Evolutionary conservation across 305 asterid genomes (phyloP).

Genomic region (Ajuga reptans): DNA sequence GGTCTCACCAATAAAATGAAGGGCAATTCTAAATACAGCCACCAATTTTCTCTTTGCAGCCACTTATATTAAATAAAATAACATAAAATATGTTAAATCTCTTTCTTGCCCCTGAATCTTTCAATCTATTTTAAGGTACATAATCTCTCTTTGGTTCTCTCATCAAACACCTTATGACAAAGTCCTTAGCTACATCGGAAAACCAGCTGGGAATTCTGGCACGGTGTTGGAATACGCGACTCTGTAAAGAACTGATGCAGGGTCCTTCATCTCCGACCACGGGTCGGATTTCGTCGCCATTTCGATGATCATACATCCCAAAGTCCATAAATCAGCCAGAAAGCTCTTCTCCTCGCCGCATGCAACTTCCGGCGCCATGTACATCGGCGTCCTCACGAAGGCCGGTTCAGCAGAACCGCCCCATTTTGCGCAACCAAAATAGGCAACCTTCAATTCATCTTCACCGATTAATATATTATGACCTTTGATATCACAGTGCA

Average conservation of each 20-base stretch:
- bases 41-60: no score
- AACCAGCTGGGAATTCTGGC: slow-evolving; percentile 54
- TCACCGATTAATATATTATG: slow-evolving; percentile 32
- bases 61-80: no score
- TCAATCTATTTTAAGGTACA: no score
- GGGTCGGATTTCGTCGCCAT: slow-evolving; percentile 78
- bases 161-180: slow-evolving; percentile 43
- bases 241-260: slow-evolving; percentile 56
- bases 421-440: slow-evolving; percentile 46
- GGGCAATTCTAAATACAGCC: no score
- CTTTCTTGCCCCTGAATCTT: no score
- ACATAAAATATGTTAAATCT: no score
- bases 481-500: slow-evolving; percentile 55
- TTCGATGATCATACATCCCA: slow-evolving; percentile 75
- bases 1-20: no score
- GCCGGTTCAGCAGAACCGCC: neutral
- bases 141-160: slow-evolving; percentile 37
- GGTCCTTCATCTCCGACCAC: slow-evolving; percentile 62
- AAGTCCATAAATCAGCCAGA: slow-evolving; percentile 70
- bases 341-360: slow-evolving; percentile 67
- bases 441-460: slow-evolving; percentile 37
- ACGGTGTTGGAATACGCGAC: slow-evolving; percentile 48
- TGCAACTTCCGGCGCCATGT: slow-evolving; percentile 90
- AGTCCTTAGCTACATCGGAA: slow-evolving; percentile 41
- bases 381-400: slow-evolving; percentile 70